Evolutionary conservation across 805 yeast species (phyloP), one percentile per base, ranked within the genome.

Genomic region (Phaffomyces antillensis): DNA sequence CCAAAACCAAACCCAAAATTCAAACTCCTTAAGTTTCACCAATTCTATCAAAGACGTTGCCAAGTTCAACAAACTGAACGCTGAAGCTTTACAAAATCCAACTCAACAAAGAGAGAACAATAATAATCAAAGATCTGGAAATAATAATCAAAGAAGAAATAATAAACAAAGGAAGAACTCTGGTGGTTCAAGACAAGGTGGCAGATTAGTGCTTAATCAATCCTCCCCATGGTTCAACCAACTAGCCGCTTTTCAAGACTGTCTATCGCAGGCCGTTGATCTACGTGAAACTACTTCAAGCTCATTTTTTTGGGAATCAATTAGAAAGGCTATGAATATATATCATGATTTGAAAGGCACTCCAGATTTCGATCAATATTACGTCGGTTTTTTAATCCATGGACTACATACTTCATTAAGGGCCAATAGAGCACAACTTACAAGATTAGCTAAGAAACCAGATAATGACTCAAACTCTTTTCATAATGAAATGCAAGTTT

Each of bases 401-500:
- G 55, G 77, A 4, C 60, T 77, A 36, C 77, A 79, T 51, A 76
- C 76, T 45, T 81, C 79, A 5, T 62, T 77, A 34, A 67, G 81
- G 55, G 76, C 76, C 25, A 77, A 76, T 54, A 70, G 82, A 58
- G 62, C 70, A 34, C 80, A 77, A 54, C 61, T 76, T 42, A 70
- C 79, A 7, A 72, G 77, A 54, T 64, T 77, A 61, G 70, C 75
- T 47, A 76, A 76, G 59, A 78, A 78, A 52, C 75, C 81, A 13
- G 83, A 78, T 57, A 75, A 76, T 52, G 83, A 78, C 48, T 73
- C 78, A 25, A 75, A 74, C 47, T 77, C 81, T 12, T 75, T 76
- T 59, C 73, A 69, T 48, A 73, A 70, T 42, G 77, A 76, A 52
- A 75, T 75, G 66, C 76, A 75, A 46, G 66, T 66, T 39, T 68